A percentile compares a stretch with the other conserved stretches of the same genome.
These are phyloP conservation scores for Cinnamomum micranthum DNA, from an alignment of 164 flowering plant genomes.

Conservation along the genomic window DNA sequence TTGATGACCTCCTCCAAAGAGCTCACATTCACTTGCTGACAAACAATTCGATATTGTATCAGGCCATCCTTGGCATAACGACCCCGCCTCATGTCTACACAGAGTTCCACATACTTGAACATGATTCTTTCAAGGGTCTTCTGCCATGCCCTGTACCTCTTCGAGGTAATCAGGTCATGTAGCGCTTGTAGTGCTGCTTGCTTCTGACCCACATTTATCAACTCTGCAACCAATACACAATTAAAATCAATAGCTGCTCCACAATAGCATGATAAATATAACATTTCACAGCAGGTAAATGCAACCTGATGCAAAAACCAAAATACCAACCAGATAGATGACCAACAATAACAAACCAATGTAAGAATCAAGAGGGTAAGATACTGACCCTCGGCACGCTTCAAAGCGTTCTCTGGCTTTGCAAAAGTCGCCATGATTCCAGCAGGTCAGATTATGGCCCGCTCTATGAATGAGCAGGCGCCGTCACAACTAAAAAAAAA, in stretches of 20 bases:
- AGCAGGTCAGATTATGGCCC: not conserved
- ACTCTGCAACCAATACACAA: slow-evolving; percentile 43
- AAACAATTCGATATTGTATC: slow-evolving; percentile 84
- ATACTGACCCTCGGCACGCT: slow-evolving; percentile 31
- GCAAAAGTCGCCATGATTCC: slow-evolving; percentile 24
- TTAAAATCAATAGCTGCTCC: not conserved
- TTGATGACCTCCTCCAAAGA: slow-evolving; percentile 97
- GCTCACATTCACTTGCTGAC: slow-evolving; percentile 89
- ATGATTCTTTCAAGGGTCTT: slow-evolving; percentile 79
- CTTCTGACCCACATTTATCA: slow-evolving; percentile 92
- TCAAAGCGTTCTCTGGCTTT: slow-evolving; percentile 33
- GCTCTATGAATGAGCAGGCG: not conserved
- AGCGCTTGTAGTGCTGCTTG: slow-evolving; percentile 90
- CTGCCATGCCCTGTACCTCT: slow-evolving; percentile 88
- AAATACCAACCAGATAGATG: not conserved
- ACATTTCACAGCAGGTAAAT: not conserved
- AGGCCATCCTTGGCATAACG: slow-evolving; percentile 93
- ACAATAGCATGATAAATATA: not conserved
- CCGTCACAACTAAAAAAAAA: not conserved
- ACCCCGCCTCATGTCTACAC: slow-evolving; percentile 89
- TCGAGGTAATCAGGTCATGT: slow-evolving; percentile 82
- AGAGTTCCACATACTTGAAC: slow-evolving; percentile 92
- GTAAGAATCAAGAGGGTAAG: not conserved
- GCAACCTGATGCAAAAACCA: not conserved
- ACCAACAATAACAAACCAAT: not conserved